phyloP scores from a whole-genome alignment of 2,329 filamentous ascomycete species.

The Tricladium varicosporioides region DNA sequence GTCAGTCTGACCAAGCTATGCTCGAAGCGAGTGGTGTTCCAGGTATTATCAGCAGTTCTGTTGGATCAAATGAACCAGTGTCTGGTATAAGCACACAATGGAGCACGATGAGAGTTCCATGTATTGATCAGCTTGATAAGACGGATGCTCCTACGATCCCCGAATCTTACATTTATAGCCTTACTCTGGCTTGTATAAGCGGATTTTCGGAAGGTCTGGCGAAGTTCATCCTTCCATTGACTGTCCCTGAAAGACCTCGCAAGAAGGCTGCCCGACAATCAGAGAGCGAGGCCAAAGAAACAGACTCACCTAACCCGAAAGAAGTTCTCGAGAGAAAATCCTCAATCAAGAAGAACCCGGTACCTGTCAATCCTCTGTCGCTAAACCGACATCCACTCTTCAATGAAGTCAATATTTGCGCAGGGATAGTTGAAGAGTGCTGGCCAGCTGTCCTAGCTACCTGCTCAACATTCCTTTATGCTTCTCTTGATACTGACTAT shows the following conservation, averaged over 20 bases:
- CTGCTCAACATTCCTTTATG: slow-evolving; percentile 92
- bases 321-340: slow-evolving; percentile 54
- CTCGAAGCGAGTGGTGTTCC: slow-evolving; percentile 84
- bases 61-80: slow-evolving; percentile 63
- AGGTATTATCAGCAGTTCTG: slow-evolving; percentile 77
- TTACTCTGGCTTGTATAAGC: slow-evolving; percentile 85
- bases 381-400: slow-evolving; percentile 71
- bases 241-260: slow-evolving; percentile 70
- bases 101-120: slow-evolving; percentile 83
- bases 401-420: slow-evolving; percentile 71
- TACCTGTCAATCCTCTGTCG: slow-evolving; percentile 80
- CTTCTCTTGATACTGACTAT: slow-evolving; percentile 87
- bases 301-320: slow-evolving; percentile 19
- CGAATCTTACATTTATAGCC: slow-evolving; percentile 89
- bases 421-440: slow-evolving; percentile 81
- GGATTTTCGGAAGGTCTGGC: slow-evolving; percentile 89
- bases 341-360: slow-evolving; percentile 71
- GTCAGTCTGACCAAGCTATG: slow-evolving; percentile 76
- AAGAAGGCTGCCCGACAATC: slow-evolving; percentile 38
- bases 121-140: slow-evolving; percentile 94
- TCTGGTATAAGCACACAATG: slow-evolving; percentile 84
- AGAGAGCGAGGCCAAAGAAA: slow-evolving; percentile 27
- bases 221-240: slow-evolving; percentile 88
- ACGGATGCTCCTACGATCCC: slow-evolving; percentile 77
- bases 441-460: slow-evolving; percentile 95